Percentiles rank a stretch among this genome's conserved stretches.
phyloP scores from a whole-genome alignment of 495 filamentous ascomycete genomes.

The Aspergillus indologenus region DNA sequence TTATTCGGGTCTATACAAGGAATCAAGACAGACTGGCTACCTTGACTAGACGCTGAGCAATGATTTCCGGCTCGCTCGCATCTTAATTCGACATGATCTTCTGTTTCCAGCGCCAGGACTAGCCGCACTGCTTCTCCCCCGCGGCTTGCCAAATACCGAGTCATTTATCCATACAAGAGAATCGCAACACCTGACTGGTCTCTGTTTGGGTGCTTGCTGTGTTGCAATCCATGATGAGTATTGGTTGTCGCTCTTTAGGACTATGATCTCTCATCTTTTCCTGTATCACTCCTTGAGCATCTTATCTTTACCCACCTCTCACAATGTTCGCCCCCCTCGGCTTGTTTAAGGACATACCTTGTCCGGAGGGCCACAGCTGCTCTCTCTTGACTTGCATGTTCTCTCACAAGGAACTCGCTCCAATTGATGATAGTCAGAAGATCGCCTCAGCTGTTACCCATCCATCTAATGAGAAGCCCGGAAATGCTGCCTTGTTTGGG shows the following conservation, averaged over 20 bases:
- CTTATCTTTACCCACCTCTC: constrained; percentile 19
- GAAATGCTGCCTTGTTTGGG: not conserved
- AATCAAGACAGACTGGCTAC: not conserved
- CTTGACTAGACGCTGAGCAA: not conserved
- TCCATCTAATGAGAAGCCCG: not conserved
- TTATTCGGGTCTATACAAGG: not conserved
- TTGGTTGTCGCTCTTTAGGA: not conserved
- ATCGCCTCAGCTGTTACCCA: constrained; percentile 1
- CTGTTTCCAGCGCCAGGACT: not conserved
- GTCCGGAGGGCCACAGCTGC: constrained; percentile 58
- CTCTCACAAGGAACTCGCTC: constrained; percentile 38
- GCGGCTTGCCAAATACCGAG: not conserved
- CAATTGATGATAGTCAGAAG: constrained; percentile 5
- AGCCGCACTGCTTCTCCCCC: not conserved
- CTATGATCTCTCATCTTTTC: not conserved
- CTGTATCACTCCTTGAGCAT: constrained; percentile 13
- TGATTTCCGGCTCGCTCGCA: not conserved
- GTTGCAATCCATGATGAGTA: not conserved
- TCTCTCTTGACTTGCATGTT: constrained; percentile 59
- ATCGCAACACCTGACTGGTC: not conserved
- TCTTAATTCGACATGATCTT: too few species aligned
- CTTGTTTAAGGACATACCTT: constrained; percentile 62
- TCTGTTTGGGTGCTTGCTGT: not conserved
- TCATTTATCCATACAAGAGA: not conserved
- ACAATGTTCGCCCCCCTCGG: constrained; percentile 66